Base-by-base conservation (phyloP, 1,139 yeast species). In the Yamadazyma triangularis region DNA sequence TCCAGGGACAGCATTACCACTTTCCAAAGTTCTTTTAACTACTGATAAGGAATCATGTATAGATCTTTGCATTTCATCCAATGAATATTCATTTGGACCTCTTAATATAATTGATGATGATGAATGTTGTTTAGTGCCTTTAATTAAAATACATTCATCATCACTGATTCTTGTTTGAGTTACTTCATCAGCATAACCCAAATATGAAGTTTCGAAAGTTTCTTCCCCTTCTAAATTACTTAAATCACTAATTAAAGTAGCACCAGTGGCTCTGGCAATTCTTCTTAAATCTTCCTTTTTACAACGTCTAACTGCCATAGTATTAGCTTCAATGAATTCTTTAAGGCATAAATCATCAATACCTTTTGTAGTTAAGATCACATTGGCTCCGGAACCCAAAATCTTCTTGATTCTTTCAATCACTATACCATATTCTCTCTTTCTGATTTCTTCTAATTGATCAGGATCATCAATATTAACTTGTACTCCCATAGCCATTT, bases 401-500 rank as follows among this genome's bases (percentile, higher is more conserved):
- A 93, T 86, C 60, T 86, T 91, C 47, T 75, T 75, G 48, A 91
- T 82, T 60, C 93, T 82, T 55, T 91, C 98, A 43, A 87, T 67
- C 24, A 89, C 79, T 41, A 93, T 87, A 34, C 91, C 96, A 49
- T 82, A 81, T 64, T 93, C 99, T 51, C 97, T 79, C 59, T 88
- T 82, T 54, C 98, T 77, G 47, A 93, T 89, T 53, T 88, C 91
- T 64, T 93, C 99, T 48, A 93, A 74, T 62, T 88, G 96, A 47
- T 91, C 96, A 26, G 99, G 98, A 56, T 93, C 97, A 48, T 87
- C 95, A 51, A 93, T 87, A 53, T 91, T 89, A 56, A 93, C 86
- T 59, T 89, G 95, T 33, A 93, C 97, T 32, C 99, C 99, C 80
- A 93, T 79, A 24, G 97, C 96, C 97, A 93, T 88, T 58, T 89